Evolutionary conservation across 352 stramenopile genomes (phyloP).

Genomic region (Poterioochromonas sp.): DNA sequence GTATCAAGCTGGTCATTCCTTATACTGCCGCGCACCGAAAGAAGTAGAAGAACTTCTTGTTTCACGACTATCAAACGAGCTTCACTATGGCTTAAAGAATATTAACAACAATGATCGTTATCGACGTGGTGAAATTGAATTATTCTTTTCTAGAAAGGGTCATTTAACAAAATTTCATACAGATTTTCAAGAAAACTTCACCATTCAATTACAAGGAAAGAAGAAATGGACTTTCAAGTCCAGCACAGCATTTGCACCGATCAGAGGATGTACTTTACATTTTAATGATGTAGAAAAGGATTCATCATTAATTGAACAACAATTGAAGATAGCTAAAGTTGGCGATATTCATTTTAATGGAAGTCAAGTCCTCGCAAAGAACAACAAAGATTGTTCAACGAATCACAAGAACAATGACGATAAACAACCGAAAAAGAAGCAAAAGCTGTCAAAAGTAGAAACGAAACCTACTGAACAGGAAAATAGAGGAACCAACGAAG

Average conservation of each 20-base stretch:
- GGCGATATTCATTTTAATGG: slow-evolving; percentile 19
- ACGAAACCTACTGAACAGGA: background rate
- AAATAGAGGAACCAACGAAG: slow-evolving; percentile 28
- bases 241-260: slow-evolving; percentile 51
- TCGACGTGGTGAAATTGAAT: slow-evolving; percentile 58
- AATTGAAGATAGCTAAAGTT: slow-evolving; percentile 55
- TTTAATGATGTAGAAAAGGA: slow-evolving; percentile 47
- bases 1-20: slow-evolving; percentile 49
- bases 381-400: too few species aligned
- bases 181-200: slow-evolving; percentile 76
- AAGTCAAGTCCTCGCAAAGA: background rate
- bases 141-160: slow-evolving; percentile 50
- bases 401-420: too few species aligned
- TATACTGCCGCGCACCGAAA: slow-evolving; percentile 59
- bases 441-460: slow-evolving; percentile 22
- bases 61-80: slow-evolving; percentile 47
- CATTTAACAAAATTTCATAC: slow-evolving; percentile 62
- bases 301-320: slow-evolving; percentile 51
- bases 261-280: slow-evolving; percentile 62
- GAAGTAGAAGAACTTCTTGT: slow-evolving; percentile 55
- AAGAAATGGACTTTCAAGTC: slow-evolving; percentile 61
- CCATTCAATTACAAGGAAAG: slow-evolving; percentile 57
- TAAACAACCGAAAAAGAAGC: too few species aligned
- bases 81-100: slow-evolving; percentile 53
- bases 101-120: slow-evolving; percentile 7